Evolutionary conservation across 768 basidiomycete genomes (phyloP).

Genomic region (Coprinopsis marcescibilis): DNA sequence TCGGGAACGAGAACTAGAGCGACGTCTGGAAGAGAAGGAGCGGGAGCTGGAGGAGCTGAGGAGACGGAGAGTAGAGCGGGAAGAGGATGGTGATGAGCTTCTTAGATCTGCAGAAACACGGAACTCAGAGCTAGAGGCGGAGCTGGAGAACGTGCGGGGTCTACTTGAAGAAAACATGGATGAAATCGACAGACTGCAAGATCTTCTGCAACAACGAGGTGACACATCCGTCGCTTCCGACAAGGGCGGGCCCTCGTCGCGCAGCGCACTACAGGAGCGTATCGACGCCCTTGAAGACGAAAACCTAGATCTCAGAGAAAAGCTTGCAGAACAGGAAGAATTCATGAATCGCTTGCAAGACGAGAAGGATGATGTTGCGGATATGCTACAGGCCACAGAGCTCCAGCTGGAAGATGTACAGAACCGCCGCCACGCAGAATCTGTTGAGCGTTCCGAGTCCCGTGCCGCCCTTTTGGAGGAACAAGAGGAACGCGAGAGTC

Average conservation of each 20-base stretch:
- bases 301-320: conserved; percentile 54
- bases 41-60: conserved; percentile 75
- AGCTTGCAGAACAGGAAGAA: conserved; percentile 54
- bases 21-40: conserved; percentile 36
- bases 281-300: conserved; percentile 56
- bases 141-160: conserved; percentile 63
- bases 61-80: conserved; percentile 35
- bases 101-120: conserved; percentile 53
- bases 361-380: conserved; percentile 65
- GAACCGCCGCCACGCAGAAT: conserved; percentile 55
- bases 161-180: conserved; percentile 79
- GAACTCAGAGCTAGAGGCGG: conserved; percentile 66
- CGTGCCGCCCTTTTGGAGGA: conserved; percentile 67
- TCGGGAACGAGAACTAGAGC: conserved; percentile 8
- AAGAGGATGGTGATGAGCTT: conserved; percentile 46
- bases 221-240: conserved; percentile 33
- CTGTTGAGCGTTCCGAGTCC: conserved; percentile 66
- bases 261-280: conserved; percentile 28
- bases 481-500: conserved; percentile 66
- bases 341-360: conserved; percentile 55
- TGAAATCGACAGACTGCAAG: conserved; percentile 70
- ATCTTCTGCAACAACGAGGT: conserved; percentile 49
- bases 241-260: conserved; percentile 15
- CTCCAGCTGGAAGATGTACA: conserved; percentile 65
- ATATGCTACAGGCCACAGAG: conserved; percentile 57